These are phyloP conservation scores for Vigna nakashimae DNA, from an alignment of 306 rosid genomes.

Conservation along the genomic window DNA sequence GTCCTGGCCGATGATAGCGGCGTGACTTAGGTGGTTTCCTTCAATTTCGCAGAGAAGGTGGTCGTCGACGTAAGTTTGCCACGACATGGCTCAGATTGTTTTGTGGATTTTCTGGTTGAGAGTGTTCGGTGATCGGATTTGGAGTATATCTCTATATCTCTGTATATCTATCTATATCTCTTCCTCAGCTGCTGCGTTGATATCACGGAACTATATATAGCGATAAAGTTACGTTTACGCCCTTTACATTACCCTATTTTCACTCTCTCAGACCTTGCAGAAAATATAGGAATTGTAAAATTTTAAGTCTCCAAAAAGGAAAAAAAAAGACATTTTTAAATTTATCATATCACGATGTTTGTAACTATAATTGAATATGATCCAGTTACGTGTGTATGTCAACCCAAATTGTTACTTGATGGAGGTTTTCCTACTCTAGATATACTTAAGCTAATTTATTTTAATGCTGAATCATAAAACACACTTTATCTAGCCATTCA, in stretches of 20 bases:
- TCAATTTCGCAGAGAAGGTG: slow-evolving; percentile 86
- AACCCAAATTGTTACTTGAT: too few species aligned
- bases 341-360: too few species aligned
- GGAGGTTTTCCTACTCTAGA: too few species aligned
- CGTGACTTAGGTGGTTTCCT: slow-evolving; percentile 64
- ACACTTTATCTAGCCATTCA: too few species aligned
- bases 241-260: slow-evolving; percentile 50
- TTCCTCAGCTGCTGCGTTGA: slow-evolving; percentile 37
- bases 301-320: too few species aligned
- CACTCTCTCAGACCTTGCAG: slow-evolving; percentile 6
- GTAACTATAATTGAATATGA: too few species aligned
- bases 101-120: not conserved
- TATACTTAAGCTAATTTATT: too few species aligned
- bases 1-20: slow-evolving; percentile 84
- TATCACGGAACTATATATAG: slow-evolving; percentile 22
- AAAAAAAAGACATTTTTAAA: too few species aligned
- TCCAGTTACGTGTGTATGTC: too few species aligned
- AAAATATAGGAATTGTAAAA: too few species aligned
- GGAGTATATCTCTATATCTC: not conserved
- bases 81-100: not conserved
- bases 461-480: too few species aligned
- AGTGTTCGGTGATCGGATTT: not conserved
- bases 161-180: not conserved
- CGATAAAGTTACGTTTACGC: slow-evolving; percentile 17
- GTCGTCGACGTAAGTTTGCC: slow-evolving; percentile 55